Conservation (phyloP, 176 grass and related monocot species). For the Stipa capillata region DNA sequence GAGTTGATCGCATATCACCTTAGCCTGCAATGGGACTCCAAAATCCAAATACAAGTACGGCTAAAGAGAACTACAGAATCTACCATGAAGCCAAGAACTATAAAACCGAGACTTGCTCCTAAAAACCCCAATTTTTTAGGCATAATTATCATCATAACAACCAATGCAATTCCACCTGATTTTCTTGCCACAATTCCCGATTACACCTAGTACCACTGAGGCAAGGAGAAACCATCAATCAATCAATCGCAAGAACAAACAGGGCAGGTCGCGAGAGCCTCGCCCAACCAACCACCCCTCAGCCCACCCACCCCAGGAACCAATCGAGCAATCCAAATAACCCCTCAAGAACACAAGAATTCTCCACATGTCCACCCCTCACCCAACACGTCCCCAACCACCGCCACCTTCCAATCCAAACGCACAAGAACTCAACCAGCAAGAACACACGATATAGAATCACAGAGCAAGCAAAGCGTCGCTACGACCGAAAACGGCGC, state of each 20-base stretch:
- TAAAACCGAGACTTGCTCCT: neutral
- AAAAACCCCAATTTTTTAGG: neutral
- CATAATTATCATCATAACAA: neutral
- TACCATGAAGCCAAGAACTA: neutral
- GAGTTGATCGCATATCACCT: neutral
- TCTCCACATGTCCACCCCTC: neutral
- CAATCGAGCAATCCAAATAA: constrained; percentile 10
- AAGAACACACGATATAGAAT: neutral
- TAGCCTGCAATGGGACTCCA: neutral
- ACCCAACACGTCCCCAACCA: constrained; percentile 23
- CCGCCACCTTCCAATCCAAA: constrained; percentile 56
- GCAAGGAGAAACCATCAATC: neutral
- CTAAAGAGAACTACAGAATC: neutral
- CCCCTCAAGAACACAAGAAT: constrained; percentile 4
- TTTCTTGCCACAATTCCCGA: neutral
- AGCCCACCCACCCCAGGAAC: neutral
- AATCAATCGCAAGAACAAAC: neutral
- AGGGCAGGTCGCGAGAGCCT: constrained; percentile 16
- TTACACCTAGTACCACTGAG: neutral
- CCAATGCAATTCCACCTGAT: neutral
- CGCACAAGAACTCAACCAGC: constrained; percentile 1
- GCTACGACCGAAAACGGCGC: neutral
- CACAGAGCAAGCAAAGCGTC: neutral
- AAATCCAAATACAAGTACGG: neutral
- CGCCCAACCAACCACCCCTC: neutral